Evolutionary conservation across 2,329 filamentous ascomycete genomes (phyloP).

Genomic region (Colletotrichum sp.): DNA sequence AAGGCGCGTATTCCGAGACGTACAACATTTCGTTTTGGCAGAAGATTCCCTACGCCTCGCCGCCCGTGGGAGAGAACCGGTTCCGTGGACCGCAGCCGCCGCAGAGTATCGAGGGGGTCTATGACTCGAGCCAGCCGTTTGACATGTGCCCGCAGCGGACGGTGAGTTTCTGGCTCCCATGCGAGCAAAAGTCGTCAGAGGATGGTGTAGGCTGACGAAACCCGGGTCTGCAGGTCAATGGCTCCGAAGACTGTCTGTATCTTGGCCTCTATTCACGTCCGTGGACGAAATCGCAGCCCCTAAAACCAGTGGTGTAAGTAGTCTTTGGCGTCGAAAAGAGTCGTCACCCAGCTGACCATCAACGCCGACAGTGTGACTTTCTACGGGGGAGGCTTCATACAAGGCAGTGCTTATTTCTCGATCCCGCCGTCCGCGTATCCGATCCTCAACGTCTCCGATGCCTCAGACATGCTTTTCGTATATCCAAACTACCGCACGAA

Average conservation of each 20-base stretch:
- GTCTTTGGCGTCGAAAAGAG: background rate
- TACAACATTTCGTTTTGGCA: constrained; percentile 66
- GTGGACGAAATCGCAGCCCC: constrained; percentile 48
- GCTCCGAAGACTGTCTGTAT: constrained; percentile 66
- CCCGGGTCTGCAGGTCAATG: constrained; percentile 41
- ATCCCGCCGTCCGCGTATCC: constrained; percentile 64
- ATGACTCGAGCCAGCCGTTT: constrained; percentile 59
- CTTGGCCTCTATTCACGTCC: constrained; percentile 65
- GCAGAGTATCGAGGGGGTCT: constrained; percentile 48
- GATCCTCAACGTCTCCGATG: constrained; percentile 57
- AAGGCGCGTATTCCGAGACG: constrained; percentile 52
- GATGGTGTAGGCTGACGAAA: background rate
- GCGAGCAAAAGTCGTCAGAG: background rate
- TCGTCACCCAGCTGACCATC: background rate
- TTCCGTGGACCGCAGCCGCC: constrained; percentile 67
- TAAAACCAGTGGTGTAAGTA: constrained; percentile 55
- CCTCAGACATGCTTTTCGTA: constrained; percentile 52
- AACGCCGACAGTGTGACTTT: background rate
- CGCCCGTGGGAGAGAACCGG: constrained; percentile 61
- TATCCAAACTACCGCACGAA: constrained; percentile 62
- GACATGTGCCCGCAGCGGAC: constrained; percentile 65
- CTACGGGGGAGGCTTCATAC: constrained; percentile 62
- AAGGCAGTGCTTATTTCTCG: constrained; percentile 58
- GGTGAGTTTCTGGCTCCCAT: constrained; percentile 29
- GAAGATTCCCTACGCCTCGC: constrained; percentile 66